Conservation (phyloP, 1,139 yeast species). For the Tardiomyces digboiensis region DNA sequence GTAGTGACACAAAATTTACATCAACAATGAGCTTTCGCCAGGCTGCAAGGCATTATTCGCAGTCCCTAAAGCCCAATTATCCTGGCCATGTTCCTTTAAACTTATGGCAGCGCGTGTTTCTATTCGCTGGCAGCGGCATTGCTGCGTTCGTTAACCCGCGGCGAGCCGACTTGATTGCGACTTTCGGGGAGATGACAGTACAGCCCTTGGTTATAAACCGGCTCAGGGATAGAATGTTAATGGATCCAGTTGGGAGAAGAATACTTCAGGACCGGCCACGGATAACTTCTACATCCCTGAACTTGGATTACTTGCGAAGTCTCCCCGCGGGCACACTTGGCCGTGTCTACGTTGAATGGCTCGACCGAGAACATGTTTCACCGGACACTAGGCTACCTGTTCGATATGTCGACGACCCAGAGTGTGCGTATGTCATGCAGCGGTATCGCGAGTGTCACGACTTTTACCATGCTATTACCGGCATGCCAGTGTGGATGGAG, state of each 20-base stretch:
- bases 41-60: background rate
- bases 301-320: slow-evolving; percentile 48
- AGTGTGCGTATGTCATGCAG: slow-evolving; percentile 84
- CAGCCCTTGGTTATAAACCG: slow-evolving; percentile 52
- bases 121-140: slow-evolving; percentile 70
- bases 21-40: background rate
- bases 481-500: slow-evolving; percentile 83
- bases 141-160: slow-evolving; percentile 76
- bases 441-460: slow-evolving; percentile 96
- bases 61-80: slow-evolving; percentile 25
- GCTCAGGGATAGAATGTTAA: slow-evolving; percentile 64
- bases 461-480: slow-evolving; percentile 88
- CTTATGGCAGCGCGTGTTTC: slow-evolving; percentile 47
- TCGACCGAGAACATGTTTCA: slow-evolving; percentile 78
- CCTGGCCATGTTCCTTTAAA: slow-evolving; percentile 79
- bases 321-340: slow-evolving; percentile 76
- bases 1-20: no score
- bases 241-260: slow-evolving; percentile 65
- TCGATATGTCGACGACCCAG: slow-evolving; percentile 78
- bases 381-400: slow-evolving; percentile 94
- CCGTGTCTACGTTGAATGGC: slow-evolving; percentile 67
- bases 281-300: slow-evolving; percentile 62
- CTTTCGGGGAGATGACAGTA: slow-evolving; percentile 90
- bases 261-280: slow-evolving; percentile 75
- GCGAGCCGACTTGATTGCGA: slow-evolving; percentile 73